Percentiles rank a stretch among this genome's conserved stretches.
Conservation (phyloP, 805 yeast genomes). For the Alloascoidea africana region DNA sequence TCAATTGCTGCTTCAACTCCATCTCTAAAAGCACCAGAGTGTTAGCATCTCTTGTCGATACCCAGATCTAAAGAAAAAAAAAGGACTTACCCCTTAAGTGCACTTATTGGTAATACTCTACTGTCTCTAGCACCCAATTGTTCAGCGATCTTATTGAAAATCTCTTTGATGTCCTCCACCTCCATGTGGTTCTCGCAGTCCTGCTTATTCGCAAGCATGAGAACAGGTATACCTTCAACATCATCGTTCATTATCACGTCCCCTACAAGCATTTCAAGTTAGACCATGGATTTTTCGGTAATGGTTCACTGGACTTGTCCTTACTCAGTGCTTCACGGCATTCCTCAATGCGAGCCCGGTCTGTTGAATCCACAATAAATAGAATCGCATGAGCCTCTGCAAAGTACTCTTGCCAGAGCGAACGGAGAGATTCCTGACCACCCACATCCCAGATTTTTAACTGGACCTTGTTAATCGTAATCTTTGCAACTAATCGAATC, state of each 20-base stretch:
- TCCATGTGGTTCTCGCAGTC: constrained; percentile 61
- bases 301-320: too few species aligned
- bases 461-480: constrained; percentile 21
- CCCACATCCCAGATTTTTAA: constrained; percentile 95
- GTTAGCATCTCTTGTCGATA: constrained; percentile 8
- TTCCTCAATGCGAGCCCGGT: constrained; percentile 67
- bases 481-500: constrained; percentile 7
- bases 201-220: constrained; percentile 94
- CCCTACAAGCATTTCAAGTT: constrained; percentile 9
- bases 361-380: constrained; percentile 87
- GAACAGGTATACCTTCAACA: constrained; percentile 68
- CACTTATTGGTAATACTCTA: constrained; percentile 80
- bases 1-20: constrained; percentile 82
- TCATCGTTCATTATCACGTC: constrained; percentile 40
- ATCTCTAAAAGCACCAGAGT: constrained; percentile 30
- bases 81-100: constrained; percentile 31
- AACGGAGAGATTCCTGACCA: constrained; percentile 76
- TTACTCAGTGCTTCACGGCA: constrained; percentile 50
- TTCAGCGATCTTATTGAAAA: constrained; percentile 71
- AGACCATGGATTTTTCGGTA: too few species aligned
- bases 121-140: constrained; percentile 82
- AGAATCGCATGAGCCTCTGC: constrained; percentile 80
- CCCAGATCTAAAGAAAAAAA: neutral
- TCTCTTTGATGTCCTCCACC: constrained; percentile 66
- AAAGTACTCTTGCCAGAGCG: constrained; percentile 82